Evolutionary conservation across 2,329 filamentous ascomycete species (phyloP), one percentile per base, ranked within the genome.

Genomic region (Aureobasidium mangrovei): DNA sequence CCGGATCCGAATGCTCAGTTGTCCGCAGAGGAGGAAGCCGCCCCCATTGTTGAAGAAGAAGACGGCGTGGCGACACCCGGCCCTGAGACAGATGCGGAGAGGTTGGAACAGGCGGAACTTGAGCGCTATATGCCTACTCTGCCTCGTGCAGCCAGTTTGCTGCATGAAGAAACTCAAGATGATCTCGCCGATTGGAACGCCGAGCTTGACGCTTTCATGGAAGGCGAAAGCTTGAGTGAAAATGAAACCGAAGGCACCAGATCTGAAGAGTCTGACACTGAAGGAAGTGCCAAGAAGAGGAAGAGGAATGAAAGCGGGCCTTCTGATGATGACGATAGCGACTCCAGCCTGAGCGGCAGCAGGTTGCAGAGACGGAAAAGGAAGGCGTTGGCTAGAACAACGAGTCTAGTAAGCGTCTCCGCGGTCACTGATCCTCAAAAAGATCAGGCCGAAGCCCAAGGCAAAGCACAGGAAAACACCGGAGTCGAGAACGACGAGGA

Each of bases 151-250:
- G 65, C 68, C 46, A 63, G 60, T 42, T 63, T 62, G 53, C 18
- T 18, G 18, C 61, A 60, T 7, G 58, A 62, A 24, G 63, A 67
- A 43, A 47, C 57, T 7, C 65, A 68, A 8, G 70, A 73, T 4
- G 71, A 72, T 36, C 72, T 69, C 49, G 70, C 72, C 7, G 72
- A 72, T 9, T 65, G 71, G 1, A 83, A 89, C 60, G 83, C 86
- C 56, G 89, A 94, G 63, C 72, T 94, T 7, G 81, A 80, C 10
- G 87, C 88, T 43, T 91, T 93, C 60, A 71, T 93, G 60, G 78
- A 77, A 1, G 74, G 73, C 31, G 76, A 77, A 55, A 73, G 72
- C 31, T 6, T 27, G 28, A 31, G 38, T n/a, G 76, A 77, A 7
- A 74, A 72, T 54, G 77, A 81, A 56, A 62, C 67, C 26, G 69